Base-by-base conservation (phyloP, 2,329 filamentous ascomycete genomes). In the Thielaviopsis populi region DNA sequence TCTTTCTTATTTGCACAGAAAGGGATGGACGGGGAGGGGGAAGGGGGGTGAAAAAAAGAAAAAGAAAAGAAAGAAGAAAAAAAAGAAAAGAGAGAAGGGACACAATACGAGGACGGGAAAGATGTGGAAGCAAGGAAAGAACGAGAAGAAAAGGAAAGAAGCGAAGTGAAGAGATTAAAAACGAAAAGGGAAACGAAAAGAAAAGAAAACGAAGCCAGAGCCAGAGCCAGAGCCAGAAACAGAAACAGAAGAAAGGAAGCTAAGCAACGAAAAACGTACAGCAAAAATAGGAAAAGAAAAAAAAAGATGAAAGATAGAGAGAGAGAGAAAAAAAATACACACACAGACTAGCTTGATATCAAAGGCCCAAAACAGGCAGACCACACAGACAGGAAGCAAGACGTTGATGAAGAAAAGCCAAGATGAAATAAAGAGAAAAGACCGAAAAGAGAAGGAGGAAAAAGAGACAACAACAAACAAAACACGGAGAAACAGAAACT, bases 211-310 rank as follows among this genome's bases (percentile, higher is more conserved):
- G 5, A 1, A 46, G 15, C 19, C 48, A 11, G 7, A 27, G 27
- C 19, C 11, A 50, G 60, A 46, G 46, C 24, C 61, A 53, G 60
- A 59, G 22, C 11, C 53, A 64, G 63, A 40, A 54, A 33, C 19
- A 48, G 48, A 65, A 65, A 43, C 3, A 33, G 30, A 33, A 33
- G 30, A 33, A 33, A 7, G 7, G 7, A 33, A 33, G 30, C 30
- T 3, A 64, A 61, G 19, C 24, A 53, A 62, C 42, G 65, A 64
- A 63, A 59, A 50, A 67, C 65, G 62, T 58, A 67, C n/a, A n/a
- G n/a, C n/a, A 66, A 66, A 22, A 59, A 64, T 67, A 66, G 66
- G 64, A 58, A 37, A 65, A 61, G 61, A 67, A 60, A 61, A 33
- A 61, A 19, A 30, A 37, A 13, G 65, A 63, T 58, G 66, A 66